Evolutionary conservation across 768 basidiomycete species (phyloP), one percentile per base, ranked within the genome.

Genomic region (Dacryopinax primogenitus): DNA sequence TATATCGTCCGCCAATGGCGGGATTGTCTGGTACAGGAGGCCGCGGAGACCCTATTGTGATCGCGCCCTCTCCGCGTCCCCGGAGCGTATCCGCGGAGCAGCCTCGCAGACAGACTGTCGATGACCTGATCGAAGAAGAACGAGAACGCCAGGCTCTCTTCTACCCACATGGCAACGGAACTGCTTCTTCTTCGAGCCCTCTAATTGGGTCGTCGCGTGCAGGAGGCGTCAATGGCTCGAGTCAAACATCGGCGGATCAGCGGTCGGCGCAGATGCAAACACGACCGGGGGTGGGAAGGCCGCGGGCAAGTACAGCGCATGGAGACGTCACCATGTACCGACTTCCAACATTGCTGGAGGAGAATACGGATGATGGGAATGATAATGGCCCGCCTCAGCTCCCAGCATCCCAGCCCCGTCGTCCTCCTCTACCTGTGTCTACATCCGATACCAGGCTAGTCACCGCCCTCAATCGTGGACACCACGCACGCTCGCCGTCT

Each of bases 51-150:
- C 26, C 51, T 3, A 58, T 58, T 18, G 13, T 58, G 9, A 6
- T 58, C 13, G 51, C 26, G 15, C 12, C 51, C 3, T 58, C 51
- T 30, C 51, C 51, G 6, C 51, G 21, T 21, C 51, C 4, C 26
- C 51, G 51, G 2, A 58, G 13, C 26, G 26, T 32, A 15, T 58
- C 51, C 51, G 51, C 51, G 51, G 51, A 58, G 13, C 30, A 58
- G 9, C 13, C 51, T 58, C 51, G 21, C 51, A 58, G 15, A 4
- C 23, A 30, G 13, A 30, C 51, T 58, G 51, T 58, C 51, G 51
- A 58, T 58, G 51, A 58, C 51, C 51, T 58, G 51, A 58, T 58
- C 51, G 51, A 58, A 30, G 51, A 58, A 21, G 51, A 58, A 21
- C 51, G 51, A 3, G 51, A 26, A 18, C 51, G 51, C 3, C 51